Evolutionary conservation across 768 basidiomycete genomes (phyloP), one percentile per base, ranked within the genome.

Genomic region (Mycena latifolia): DNA sequence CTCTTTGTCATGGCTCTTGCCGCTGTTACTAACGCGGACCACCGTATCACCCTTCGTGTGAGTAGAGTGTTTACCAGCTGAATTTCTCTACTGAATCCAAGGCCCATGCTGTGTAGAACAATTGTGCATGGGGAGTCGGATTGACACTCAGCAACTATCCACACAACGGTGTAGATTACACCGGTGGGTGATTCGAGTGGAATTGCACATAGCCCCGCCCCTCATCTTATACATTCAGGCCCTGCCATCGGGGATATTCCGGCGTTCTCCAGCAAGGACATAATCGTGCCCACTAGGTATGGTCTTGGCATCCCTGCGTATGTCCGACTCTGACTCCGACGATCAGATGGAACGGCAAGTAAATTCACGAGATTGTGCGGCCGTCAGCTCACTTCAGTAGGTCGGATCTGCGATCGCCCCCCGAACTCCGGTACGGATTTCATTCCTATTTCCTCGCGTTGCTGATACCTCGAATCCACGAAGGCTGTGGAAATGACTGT

Each of bases 291-390:
- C 7, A 37, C 10, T n/a, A 28, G 63, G 55, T 64, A n/a, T 0
- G 53, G 3, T 45, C 8, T 33, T 33, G n/a, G n/a, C n/a, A n/a
- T 33, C 31, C 5, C 31, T 33, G 11, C 6, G 31, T 11, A 33
- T 33, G 31, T 33, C 31, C 31, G 11, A 6, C 31, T 33, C 31
- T 33, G 11, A 33, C 51, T 48, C 3, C 27, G 47, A 2, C 15
- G 27, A 25, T 48, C 45, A 61, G 65, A 35, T 66, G 65, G 65
- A 66, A 61, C 35, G 57, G 63, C 63, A 33, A 53, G 51, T 48
- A 62, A n/a, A n/a, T n/a, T n/a, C n/a, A n/a, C n/a, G n/a, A n/a
- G n/a, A n/a, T n/a, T n/a, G n/a, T n/a, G n/a, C n/a, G 60, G 61
- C 52, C 61, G 63, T n/a, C n/a, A n/a, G n/a, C n/a, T 41, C 58